Evolutionary conservation across 2,329 filamentous ascomycete species (phyloP).

Genomic region (Diaporthe sp.): DNA sequence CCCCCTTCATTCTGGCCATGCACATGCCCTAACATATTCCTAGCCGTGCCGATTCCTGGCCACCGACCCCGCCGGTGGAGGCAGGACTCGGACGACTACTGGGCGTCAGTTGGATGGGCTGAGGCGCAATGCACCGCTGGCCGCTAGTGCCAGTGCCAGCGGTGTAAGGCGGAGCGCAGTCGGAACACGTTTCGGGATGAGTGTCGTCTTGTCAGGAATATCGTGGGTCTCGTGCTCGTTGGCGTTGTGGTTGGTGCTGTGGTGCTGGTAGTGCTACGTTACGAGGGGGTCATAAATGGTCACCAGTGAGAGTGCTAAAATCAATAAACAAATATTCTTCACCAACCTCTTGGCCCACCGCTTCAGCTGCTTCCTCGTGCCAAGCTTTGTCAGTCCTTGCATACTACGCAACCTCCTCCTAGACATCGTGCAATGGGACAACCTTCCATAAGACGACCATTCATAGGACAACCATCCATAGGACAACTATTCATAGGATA

Average conservation of each 20-base stretch:
- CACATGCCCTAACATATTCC: background rate
- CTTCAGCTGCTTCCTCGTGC: background rate
- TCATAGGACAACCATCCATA: too few species aligned
- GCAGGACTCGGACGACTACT: background rate
- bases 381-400: too few species aligned
- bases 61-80: background rate
- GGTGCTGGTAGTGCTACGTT: background rate
- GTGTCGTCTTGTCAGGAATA: background rate
- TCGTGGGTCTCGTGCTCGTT: background rate
- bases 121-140: background rate
- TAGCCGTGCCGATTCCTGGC: background rate
- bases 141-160: background rate
- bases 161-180: background rate
- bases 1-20: too few species aligned
- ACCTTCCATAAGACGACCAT: background rate
- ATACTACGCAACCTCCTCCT: too few species aligned
- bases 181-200: background rate
- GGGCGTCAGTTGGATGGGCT: background rate
- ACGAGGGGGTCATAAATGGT: background rate
- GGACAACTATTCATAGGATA: too few species aligned
- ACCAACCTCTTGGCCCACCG: background rate
- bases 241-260: background rate
- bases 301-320: background rate
- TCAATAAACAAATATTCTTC: background rate
- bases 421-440: background rate